A percentile compares a stretch with the other conserved stretches of the same genome.
These are phyloP conservation scores for Trichoderma sp. DNA, from an alignment of 2,329 filamentous ascomycete species.

Conservation along the genomic window DNA sequence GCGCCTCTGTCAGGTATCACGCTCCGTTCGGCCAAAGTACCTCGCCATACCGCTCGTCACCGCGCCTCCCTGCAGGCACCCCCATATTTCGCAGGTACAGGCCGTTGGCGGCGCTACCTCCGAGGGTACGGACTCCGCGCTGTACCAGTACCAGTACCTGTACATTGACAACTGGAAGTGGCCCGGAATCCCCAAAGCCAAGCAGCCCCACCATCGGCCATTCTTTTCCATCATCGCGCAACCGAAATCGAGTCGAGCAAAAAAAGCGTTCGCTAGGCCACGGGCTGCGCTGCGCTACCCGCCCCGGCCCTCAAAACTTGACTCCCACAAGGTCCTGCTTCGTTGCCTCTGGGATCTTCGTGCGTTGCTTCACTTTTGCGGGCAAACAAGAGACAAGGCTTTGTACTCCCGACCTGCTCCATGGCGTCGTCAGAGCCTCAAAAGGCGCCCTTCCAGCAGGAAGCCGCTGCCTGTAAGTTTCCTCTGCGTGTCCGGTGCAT, in stretches of 20 bases:
- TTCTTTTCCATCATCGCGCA: slow-evolving; percentile 10
- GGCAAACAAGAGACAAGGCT: background rate
- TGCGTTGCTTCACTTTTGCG: background rate
- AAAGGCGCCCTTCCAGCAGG: slow-evolving; percentile 20
- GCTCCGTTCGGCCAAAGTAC: background rate
- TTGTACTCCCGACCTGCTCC: background rate
- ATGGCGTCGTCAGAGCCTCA: slow-evolving; percentile 24
- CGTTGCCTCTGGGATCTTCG: background rate
- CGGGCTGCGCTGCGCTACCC: slow-evolving; percentile 18
- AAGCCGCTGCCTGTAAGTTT: slow-evolving; percentile 24
- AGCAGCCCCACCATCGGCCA: slow-evolving; percentile 16
- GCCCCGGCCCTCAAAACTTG: slow-evolving; percentile 18
- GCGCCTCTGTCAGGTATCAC: background rate
- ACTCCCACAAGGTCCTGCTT: slow-evolving; percentile 12
- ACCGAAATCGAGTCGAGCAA: background rate
- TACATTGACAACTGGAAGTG: background rate
- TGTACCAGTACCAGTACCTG: background rate
- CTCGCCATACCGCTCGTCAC: background rate
- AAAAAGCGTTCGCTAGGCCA: slow-evolving; percentile 10
- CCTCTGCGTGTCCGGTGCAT: slow-evolving; percentile 2
- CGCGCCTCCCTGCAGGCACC: background rate
- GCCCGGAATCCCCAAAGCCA: background rate
- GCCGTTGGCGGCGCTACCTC: background rate
- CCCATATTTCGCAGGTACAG: background rate
- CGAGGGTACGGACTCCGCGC: background rate